Conservation (phyloP, 768 basidiomycete species). For the Coprinopsis cinerea region DNA sequence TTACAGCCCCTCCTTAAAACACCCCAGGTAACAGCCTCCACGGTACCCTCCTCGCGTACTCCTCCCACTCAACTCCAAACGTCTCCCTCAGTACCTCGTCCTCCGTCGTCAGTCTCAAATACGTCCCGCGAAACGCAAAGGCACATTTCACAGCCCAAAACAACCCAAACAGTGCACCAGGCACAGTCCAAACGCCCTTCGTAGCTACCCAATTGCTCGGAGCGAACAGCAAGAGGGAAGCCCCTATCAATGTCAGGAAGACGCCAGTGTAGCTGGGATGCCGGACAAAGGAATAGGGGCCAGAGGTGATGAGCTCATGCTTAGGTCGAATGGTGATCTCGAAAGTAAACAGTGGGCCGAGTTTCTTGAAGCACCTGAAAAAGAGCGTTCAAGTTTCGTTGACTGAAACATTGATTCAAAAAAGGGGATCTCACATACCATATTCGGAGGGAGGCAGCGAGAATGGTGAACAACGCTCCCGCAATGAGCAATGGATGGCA, state of each 20-base stretch:
- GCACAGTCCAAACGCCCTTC: conserved; percentile 16
- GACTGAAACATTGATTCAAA: neutral
- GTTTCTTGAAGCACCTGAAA: conserved; percentile 32
- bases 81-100: conserved; percentile 29
- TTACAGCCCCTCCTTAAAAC: too few relatives aligned
- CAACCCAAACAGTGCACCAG: conserved; percentile 16
- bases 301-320: conserved; percentile 36
- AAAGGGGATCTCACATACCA: conserved; percentile 24
- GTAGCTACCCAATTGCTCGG: conserved; percentile 29
- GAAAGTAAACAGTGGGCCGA: conserved; percentile 39
- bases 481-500: conserved; percentile 14
- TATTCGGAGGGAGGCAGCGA: conserved; percentile 23
- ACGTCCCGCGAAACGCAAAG: conserved; percentile 29
- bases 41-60: conserved; percentile 30
- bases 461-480: conserved; percentile 21
- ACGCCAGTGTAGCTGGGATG: conserved; percentile 41
- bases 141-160: conserved; percentile 30
- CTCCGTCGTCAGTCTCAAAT: conserved; percentile 26
- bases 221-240: conserved; percentile 24
- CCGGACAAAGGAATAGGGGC: conserved; percentile 38
- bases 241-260: conserved; percentile 29
- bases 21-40: conserved; percentile 36
- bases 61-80: conserved; percentile 31
- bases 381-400: neutral
- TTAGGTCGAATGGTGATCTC: conserved; percentile 35